Evolutionary conservation across 305 asterid species (phyloP).

Genomic region (Withania somnifera): DNA sequence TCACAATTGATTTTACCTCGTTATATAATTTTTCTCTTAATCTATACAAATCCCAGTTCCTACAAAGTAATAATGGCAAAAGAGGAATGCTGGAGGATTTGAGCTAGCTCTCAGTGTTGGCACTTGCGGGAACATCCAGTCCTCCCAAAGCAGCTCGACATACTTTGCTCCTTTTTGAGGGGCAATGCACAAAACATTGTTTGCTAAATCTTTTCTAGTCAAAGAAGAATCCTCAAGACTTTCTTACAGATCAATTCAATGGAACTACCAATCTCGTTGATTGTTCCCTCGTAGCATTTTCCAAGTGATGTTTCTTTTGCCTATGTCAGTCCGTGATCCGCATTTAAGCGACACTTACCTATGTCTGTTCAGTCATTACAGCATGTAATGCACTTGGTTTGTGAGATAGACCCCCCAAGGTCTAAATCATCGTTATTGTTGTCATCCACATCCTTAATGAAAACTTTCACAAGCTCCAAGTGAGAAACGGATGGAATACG

Average conservation of each 20-base stretch:
- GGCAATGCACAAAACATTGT: neutral
- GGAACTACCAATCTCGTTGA: neutral
- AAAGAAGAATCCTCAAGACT: neutral
- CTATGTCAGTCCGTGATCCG: too few species aligned
- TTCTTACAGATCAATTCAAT: neutral
- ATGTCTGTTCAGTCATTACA: too few species aligned
- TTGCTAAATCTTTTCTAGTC: neutral
- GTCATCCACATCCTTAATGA: neutral
- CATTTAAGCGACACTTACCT: too few species aligned
- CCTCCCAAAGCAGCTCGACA: neutral
- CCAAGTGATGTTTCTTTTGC: too few species aligned
- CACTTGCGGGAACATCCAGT: neutral
- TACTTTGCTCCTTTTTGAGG: neutral
- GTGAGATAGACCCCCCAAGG: too few species aligned
- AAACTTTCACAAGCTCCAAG: neutral
- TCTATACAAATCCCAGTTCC: neutral
- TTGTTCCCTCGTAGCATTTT: too few species aligned
- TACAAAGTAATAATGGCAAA: neutral
- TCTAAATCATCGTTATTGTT: neutral
- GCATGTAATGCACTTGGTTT: too few species aligned
- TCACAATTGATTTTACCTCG: neutral
- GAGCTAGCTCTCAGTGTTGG: neutral
- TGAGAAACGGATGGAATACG: neutral
- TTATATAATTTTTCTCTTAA: neutral
- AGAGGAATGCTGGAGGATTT: neutral